Evolutionary conservation across 2,329 filamentous ascomycete species (phyloP).

Genomic region (Cytospora chrysosperma): DNA sequence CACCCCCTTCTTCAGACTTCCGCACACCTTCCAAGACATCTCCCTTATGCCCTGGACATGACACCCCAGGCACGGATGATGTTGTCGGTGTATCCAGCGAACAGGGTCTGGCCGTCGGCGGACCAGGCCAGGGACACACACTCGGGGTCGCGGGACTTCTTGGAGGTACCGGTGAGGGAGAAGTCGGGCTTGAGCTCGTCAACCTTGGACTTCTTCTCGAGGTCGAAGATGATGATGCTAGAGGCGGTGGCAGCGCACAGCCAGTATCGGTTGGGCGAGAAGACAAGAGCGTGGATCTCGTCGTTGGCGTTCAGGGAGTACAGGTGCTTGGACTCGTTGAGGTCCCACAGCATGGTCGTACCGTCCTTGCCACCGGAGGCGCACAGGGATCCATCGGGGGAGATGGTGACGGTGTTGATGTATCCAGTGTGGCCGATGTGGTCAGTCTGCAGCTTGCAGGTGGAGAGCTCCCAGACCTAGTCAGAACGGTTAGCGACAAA

Average conservation of each 20-base stretch:
- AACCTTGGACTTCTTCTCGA: constrained; percentile 99
- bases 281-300: constrained; percentile 99
- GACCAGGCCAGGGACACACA: constrained; percentile 97
- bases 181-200: constrained; percentile 99
- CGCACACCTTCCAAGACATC: constrained; percentile 10
- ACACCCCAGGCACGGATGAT: constrained; percentile 97
- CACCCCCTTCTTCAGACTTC: constrained; percentile 4
- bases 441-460: constrained; percentile 99
- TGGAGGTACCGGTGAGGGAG: constrained; percentile 73
- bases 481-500: constrained; percentile 29
- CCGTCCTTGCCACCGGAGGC: constrained; percentile 99
- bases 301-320: constrained; percentile 99
- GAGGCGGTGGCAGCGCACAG: constrained; percentile 95
- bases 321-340: constrained; percentile 99
- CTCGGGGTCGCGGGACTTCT: constrained; percentile 99
- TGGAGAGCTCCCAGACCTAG: constrained; percentile 98
- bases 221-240: constrained; percentile 99
- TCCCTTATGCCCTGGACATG: constrained; percentile 81
- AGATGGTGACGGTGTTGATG: constrained; percentile 99
- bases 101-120: constrained; percentile 97
- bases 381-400: constrained; percentile 97
- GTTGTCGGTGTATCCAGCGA: constrained; percentile 99
- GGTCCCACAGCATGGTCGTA: constrained; percentile 99
- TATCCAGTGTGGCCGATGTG: constrained; percentile 99
- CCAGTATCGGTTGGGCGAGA: constrained; percentile 99